Conservation (phyloP, 1,284 basidiomycete genomes). For the Lentinula novae-zelandiae region DNA sequence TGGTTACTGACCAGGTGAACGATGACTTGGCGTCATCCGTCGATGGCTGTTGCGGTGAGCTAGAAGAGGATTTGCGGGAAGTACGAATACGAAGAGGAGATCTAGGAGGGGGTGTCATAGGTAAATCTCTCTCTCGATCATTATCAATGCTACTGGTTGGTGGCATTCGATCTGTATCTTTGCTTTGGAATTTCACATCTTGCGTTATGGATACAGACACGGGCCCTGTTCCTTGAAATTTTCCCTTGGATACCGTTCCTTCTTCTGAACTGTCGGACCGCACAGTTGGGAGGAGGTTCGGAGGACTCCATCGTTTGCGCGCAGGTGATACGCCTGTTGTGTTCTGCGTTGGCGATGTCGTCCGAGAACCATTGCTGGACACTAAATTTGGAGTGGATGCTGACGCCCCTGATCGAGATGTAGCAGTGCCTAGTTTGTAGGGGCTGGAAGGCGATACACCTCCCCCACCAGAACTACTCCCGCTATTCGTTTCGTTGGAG, state of each 20-base stretch:
- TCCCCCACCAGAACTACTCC: not conserved
- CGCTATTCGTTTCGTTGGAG: not conserved
- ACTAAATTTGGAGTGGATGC: constrained; percentile 64
- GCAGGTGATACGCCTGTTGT: not conserved
- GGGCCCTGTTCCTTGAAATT: not conserved
- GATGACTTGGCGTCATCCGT: constrained; percentile 26
- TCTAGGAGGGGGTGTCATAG: constrained; percentile 43
- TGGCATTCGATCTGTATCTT: constrained; percentile 6
- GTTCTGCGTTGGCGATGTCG: constrained; percentile 16
- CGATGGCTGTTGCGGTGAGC: constrained; percentile 9
- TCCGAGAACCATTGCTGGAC: constrained; percentile 21
- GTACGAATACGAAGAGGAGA: constrained; percentile 47
- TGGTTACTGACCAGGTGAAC: constrained; percentile 28
- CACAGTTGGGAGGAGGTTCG: constrained; percentile 48
- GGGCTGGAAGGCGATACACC: constrained; percentile 19
- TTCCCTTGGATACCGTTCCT: constrained; percentile 20
- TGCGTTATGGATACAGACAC: constrained; percentile 5
- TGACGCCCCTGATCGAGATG: constrained; percentile 34
- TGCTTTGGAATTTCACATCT: constrained; percentile 14
- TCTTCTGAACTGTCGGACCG: constrained; percentile 50
- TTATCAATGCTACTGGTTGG: constrained; percentile 4
- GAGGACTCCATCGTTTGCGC: constrained; percentile 48
- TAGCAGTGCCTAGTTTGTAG: constrained; percentile 30
- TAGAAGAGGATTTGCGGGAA: constrained; percentile 19
- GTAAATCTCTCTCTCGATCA: constrained; percentile 31